Conservation (phyloP, 2,329 filamentous ascomycete genomes). For the Aspergillus flavus region DNA sequence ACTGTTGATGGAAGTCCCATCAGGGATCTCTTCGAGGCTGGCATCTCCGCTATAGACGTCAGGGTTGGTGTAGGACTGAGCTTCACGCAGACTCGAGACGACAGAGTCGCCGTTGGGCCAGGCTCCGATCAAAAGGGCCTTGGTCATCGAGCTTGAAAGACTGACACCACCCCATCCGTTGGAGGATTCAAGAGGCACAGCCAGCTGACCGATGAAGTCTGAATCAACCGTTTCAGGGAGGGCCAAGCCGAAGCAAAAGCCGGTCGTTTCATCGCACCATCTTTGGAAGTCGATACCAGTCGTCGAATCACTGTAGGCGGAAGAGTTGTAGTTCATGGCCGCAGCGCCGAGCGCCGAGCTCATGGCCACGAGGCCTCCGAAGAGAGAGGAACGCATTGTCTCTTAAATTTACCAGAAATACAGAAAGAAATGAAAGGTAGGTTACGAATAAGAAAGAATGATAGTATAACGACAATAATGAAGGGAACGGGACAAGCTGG, state of each 20-base stretch:
- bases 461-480: constrained; percentile 13
- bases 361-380: constrained; percentile 15
- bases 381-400: constrained; percentile 16
- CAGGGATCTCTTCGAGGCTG: constrained; percentile 17
- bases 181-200: constrained; percentile 17
- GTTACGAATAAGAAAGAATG: constrained; percentile 3
- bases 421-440: constrained; percentile 7
- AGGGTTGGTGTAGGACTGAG: constrained; percentile 17
- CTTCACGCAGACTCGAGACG: constrained; percentile 17
- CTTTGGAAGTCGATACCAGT: constrained; percentile 22
- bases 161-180: constrained; percentile 25
- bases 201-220: constrained; percentile 22
- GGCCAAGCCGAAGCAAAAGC: constrained; percentile 22
- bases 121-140: constrained; percentile 18
- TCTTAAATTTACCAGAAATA: constrained; percentile 8
- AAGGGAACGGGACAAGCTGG: constrained; percentile 15
- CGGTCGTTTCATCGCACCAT: constrained; percentile 20
- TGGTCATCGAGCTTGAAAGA: constrained; percentile 18
- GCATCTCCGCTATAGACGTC: constrained; percentile 16
- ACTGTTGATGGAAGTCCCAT: constrained; percentile 19
- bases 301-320: constrained; percentile 19
- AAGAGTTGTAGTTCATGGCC: constrained; percentile 16
- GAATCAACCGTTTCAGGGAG: constrained; percentile 18
- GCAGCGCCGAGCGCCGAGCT: constrained; percentile 17
- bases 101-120: constrained; percentile 20